phyloP scores from a whole-genome alignment of 768 basidiomycete genomes.

The Gautieria morchelliformis region DNA sequence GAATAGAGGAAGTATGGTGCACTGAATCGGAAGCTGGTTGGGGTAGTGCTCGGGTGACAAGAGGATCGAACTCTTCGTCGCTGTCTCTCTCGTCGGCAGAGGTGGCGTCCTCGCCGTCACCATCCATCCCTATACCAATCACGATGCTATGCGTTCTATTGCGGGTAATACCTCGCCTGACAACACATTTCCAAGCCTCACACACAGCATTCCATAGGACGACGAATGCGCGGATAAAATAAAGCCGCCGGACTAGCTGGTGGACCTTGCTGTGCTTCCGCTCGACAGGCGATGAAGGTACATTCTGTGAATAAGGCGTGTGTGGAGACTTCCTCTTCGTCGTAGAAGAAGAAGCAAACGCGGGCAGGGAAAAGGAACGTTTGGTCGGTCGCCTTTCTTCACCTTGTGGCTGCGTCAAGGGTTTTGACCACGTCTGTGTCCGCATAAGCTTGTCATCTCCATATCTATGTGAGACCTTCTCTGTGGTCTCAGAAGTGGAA shows the following conservation, averaged over 20 bases:
- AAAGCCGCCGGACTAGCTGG: constrained; percentile 39
- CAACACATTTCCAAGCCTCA: constrained; percentile 33
- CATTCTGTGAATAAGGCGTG: background rate
- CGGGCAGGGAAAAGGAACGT: constrained; percentile 58
- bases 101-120: constrained; percentile 14
- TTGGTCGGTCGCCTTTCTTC: constrained; percentile 29
- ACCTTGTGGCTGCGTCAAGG: constrained; percentile 3
- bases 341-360: constrained; percentile 23
- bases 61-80: constrained; percentile 16
- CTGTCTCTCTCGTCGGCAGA: constrained; percentile 25
- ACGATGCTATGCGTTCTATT: background rate
- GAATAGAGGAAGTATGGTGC: background rate
- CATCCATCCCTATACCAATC: constrained; percentile 9
- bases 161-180: background rate
- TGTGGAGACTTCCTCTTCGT: constrained; percentile 11
- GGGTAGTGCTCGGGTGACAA: constrained; percentile 3
- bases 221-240: constrained; percentile 62
- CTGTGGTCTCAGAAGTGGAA: constrained; percentile 16
- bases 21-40: background rate
- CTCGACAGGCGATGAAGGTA: constrained; percentile 22
- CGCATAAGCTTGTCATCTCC: constrained; percentile 31
- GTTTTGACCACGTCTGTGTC: constrained; percentile 44
- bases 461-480: constrained; percentile 13
- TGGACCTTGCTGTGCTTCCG: constrained; percentile 31
- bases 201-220: constrained; percentile 62